Conservation (phyloP, 2,329 filamentous ascomycete species). For the Massarina eburnea region DNA sequence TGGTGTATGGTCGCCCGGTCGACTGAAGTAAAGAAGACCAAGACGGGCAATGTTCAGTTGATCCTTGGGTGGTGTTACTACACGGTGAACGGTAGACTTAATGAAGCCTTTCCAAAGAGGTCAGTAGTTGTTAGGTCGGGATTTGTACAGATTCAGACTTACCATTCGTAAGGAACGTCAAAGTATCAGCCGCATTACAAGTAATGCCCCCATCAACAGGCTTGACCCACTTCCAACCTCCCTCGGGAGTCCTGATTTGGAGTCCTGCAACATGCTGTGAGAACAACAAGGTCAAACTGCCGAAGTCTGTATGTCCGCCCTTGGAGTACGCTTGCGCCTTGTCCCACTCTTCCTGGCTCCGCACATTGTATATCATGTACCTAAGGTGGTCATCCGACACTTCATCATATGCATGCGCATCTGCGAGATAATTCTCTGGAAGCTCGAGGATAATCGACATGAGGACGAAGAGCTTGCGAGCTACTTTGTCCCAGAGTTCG, state of each 20-base stretch:
- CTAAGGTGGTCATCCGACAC: slow-evolving; percentile 62
- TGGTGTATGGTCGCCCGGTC: slow-evolving; percentile 31
- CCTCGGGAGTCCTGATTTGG: slow-evolving; percentile 48
- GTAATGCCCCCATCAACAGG: slow-evolving; percentile 40
- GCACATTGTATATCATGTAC: slow-evolving; percentile 60
- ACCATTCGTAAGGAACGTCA: slow-evolving; percentile 40
- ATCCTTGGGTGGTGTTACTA: slow-evolving; percentile 50
- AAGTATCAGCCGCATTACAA: slow-evolving; percentile 39
- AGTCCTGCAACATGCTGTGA: slow-evolving; percentile 58
- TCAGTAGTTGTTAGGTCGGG: slow-evolving; percentile 24
- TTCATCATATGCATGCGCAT: slow-evolving; percentile 58
- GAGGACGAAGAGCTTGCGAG: slow-evolving; percentile 54
- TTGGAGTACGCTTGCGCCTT: slow-evolving; percentile 41
- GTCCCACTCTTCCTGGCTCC: slow-evolving; percentile 48
- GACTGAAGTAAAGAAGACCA: slow-evolving; percentile 54
- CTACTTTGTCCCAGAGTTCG: slow-evolving; percentile 30
- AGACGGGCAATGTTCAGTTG: slow-evolving; percentile 51
- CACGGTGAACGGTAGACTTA: slow-evolving; percentile 51
- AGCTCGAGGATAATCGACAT: slow-evolving; percentile 61
- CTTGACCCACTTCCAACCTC: slow-evolving; percentile 42
- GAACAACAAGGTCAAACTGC: slow-evolving; percentile 58
- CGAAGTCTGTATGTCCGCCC: slow-evolving; percentile 58
- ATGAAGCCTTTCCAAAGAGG: slow-evolving; percentile 40
- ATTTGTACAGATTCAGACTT: slow-evolving; percentile 21
- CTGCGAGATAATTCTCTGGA: slow-evolving; percentile 57